Evolutionary conservation across 2,329 filamentous ascomycete species (phyloP), one percentile per base, ranked within the genome.

Genomic region (Fusarium marasasianum): DNA sequence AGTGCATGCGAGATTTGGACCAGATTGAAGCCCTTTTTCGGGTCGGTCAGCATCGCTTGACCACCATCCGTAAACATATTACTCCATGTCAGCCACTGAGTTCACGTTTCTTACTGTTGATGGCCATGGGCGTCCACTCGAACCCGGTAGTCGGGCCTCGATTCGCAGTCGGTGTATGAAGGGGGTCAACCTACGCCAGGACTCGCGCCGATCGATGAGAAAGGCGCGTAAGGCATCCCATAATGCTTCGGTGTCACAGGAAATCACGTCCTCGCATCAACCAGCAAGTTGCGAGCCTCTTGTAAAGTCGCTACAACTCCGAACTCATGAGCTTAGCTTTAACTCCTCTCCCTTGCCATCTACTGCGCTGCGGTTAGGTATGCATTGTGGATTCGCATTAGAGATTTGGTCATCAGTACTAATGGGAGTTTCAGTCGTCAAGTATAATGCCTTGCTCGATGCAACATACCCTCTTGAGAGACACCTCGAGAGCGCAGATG

Each of bases 91-190:
- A 13, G 24, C 14, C 6, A 31, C 20, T 3, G 24, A 22, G 10
- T 53, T 53, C 5, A 60, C 35, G 3, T 68, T 67, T 2, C 17
- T 68, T 9, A 24, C 53, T 0, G 63, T 68, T 0, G 45, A 68
- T 8, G 40, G 65, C 1, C 35, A 31, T 6, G 65, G 65, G 5
- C 44, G 40, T 7, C 65, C 65, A 6, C 18, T 26, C 0, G 63
- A 37, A 6, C 40, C 63, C 1, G 40, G 40, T 1, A 67, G 63
- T 9, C 63, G 63, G 14, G 40, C 40, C 9, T 37, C 63, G 20
- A 67, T 68, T 1, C 24, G 65, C 1, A 67, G 65, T 26, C 53
- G 47, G 8, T 68, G 65, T 12, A 68, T 68, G 65, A 51, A 47
- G 26, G 65, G 65, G 2, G 45, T 68, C 11, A 68, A 68, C 17